Evolutionary conservation across 441 rosid species (phyloP), one percentile per base, ranked within the genome.

Genomic region (Euphorbia neoarborescens): DNA sequence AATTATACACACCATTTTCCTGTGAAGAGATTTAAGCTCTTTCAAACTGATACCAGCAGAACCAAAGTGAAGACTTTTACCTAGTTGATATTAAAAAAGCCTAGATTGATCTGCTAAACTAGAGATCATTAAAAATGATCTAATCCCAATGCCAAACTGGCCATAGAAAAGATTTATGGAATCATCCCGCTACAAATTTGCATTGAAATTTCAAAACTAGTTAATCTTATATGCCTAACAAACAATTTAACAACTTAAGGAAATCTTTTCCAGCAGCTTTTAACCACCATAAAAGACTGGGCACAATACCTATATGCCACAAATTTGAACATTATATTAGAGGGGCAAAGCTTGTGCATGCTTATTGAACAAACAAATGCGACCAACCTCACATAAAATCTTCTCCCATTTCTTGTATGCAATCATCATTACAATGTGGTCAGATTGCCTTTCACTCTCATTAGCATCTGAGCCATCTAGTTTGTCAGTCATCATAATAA

Each of bases 371-470:
- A 62, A 37, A 20, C 53, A 73, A 44, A 19, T 68, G 25, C 51
- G 69, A 80, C 88, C 75, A 59, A 91, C 97, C 97, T 94, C 92
- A 1, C 69, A 76, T 72, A 88, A 84, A 82, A 87, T 81, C 79
- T 76, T 86, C 78, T 84, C 87, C 97, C 98, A 94, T 81, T 85
- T 90, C 73, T 78, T 83, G 72, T 91, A 94, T 30, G 94, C 91
- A 78, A 87, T 84, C 91, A 86, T 83, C 98, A 94, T 84, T 66
- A 88, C 58, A 58, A 94, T 81, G 79, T 94, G 98, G 80, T 91
- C 97, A 32, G 98, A 94, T 76, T 88, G 97, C 81, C 62, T 82
- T 54, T 79, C 87, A 71, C 76, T 74, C 27, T 84, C 85, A 81
- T 78, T 83, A 40, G 73, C 56, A 77, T 79, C 79, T 34, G 87